Evolutionary conservation across 2,329 filamentous ascomycete genomes (phyloP).

Genomic region (Conoideocrella luteorostrata): DNA sequence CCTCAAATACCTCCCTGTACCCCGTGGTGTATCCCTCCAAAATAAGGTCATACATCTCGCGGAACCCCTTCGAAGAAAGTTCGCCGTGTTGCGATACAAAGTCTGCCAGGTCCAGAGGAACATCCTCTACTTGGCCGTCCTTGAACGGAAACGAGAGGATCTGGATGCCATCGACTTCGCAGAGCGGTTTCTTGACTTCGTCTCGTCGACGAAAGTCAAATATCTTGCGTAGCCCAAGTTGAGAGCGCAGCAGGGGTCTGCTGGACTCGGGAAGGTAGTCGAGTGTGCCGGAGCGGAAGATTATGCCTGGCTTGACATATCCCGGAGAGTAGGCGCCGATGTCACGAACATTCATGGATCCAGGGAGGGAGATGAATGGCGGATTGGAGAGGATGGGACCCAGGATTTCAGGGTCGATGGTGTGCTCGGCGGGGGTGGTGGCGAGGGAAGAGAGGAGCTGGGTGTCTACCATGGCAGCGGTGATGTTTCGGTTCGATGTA

Average conservation of each 20-base stretch:
- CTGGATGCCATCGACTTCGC: neutral
- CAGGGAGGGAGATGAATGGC: neutral
- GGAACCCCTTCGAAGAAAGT: neutral
- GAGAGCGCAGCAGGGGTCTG: neutral
- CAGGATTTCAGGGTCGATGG: neutral
- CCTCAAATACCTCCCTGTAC: neutral
- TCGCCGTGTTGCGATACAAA: neutral
- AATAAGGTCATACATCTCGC: neutral
- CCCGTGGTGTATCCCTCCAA: slow-evolving; percentile 3
- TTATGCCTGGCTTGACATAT: neutral
- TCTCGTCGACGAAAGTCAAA: neutral
- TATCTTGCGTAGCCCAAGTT: neutral
- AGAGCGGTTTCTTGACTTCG: neutral
- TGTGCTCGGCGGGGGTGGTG: neutral
- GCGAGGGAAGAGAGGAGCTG: neutral
- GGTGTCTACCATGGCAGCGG: neutral
- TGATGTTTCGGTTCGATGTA: too few relatives aligned
- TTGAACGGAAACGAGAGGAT: neutral
- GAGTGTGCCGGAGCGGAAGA: slow-evolving; percentile 1
- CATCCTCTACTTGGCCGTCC: neutral
- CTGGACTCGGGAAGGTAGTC: neutral
- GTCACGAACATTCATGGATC: neutral
- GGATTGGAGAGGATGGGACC: neutral
- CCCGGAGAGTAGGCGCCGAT: neutral
- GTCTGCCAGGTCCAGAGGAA: neutral